A percentile compares a stretch with the other conserved stretches of the same genome.
Conservation (phyloP, 345 rosid species). For the Eucalyptus urophylla region DNA sequence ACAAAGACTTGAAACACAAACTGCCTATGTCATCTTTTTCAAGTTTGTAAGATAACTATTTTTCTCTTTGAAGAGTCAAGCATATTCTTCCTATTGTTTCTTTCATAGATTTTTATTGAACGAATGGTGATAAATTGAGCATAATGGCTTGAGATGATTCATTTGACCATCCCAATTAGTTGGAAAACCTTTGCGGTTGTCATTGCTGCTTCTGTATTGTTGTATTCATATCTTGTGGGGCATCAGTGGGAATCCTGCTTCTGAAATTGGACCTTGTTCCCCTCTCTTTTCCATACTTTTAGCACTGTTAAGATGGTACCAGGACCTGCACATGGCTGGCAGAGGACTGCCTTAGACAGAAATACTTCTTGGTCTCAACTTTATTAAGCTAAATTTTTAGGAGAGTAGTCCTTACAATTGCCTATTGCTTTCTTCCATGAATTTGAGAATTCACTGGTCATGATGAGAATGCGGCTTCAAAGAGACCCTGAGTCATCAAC, state of each 20-base stretch:
- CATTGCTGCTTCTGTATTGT: background rate
- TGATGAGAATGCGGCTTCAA: background rate
- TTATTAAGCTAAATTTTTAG: background rate
- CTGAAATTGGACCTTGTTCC: background rate
- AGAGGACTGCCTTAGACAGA: background rate
- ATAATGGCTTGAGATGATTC: background rate
- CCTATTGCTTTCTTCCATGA: background rate
- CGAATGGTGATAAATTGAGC: background rate
- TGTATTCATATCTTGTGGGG: background rate
- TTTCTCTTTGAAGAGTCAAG: background rate
- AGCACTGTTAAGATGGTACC: background rate
- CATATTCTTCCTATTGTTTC: background rate
- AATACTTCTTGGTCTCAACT: background rate
- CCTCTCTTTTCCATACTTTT: background rate
- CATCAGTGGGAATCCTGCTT: background rate
- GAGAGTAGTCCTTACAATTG: background rate
- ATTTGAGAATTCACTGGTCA: background rate
- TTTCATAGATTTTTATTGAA: background rate
- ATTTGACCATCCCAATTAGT: background rate
- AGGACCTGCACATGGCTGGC: background rate
- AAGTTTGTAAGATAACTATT: background rate
- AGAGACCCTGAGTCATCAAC: background rate
- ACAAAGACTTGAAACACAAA: background rate
- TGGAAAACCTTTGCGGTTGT: background rate
- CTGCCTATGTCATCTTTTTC: background rate